phyloP scores from a whole-genome alignment of 768 basidiomycete species.

The Hirschioporus abietinus region DNA sequence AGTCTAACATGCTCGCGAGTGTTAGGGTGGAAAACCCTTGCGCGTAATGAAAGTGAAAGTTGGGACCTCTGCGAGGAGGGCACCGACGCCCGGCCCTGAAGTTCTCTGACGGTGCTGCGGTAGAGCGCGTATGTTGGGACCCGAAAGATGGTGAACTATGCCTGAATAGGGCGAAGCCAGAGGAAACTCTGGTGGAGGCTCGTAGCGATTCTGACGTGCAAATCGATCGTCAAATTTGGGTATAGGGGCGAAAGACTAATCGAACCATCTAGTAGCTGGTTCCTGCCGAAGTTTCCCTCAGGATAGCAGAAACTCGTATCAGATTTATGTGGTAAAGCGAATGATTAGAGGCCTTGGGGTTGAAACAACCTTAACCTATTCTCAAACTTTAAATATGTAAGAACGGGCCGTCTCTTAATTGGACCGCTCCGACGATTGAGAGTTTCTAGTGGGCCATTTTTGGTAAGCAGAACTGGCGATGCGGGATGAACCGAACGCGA shows the following conservation, averaged over 20 bases:
- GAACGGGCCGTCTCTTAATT: conserved; percentile 33
- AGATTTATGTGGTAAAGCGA: conserved; percentile 68
- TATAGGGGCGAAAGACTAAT: conserved; percentile 97
- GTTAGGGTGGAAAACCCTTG: conserved; percentile 68
- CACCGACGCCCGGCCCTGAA: conserved; percentile 72
- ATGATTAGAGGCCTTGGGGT: conserved; percentile 89
- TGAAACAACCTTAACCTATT: conserved; percentile 82
- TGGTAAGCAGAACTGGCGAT: conserved; percentile 71
- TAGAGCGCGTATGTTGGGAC: conserved; percentile 80
- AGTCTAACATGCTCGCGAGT: conserved; percentile 82
- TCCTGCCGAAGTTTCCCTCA: conserved; percentile 88
- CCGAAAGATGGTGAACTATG: conserved; percentile 89
- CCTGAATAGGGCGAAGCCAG: conserved; percentile 89
- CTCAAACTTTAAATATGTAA: conserved; percentile 52
- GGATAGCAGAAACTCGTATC: conserved; percentile 60
- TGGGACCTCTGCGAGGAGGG: conserved; percentile 57
- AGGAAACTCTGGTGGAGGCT: conserved; percentile 93
- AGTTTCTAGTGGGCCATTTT: conserved; percentile 72
- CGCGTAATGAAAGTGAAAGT: conserved; percentile 69
- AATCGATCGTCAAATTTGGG: conserved; percentile 94
- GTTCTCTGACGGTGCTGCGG: conserved; percentile 70
- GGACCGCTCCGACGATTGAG: conserved; percentile 50
- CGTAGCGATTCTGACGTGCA: conserved; percentile 95
- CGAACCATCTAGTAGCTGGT: conserved; percentile 93
- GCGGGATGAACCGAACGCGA: conserved; percentile 63